phyloP scores from a whole-genome alignment of 306 rosid genomes.

The Quercus agrifolia region DNA sequence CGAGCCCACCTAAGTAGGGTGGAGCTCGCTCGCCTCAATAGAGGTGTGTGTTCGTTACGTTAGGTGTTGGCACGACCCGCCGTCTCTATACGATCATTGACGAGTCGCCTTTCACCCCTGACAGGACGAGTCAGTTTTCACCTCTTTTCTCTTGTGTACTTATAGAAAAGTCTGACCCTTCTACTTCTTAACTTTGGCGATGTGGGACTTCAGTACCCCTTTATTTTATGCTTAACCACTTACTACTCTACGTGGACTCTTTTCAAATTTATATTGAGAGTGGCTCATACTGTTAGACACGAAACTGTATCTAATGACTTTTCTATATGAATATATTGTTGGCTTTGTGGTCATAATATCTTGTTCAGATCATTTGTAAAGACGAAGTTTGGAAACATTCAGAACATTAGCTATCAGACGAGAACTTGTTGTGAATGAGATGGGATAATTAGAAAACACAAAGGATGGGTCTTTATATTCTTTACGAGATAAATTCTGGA shows the following conservation, averaged over 20 bases:
- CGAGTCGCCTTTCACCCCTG: constrained; percentile 74
- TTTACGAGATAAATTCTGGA: background rate
- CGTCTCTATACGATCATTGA: constrained; percentile 73
- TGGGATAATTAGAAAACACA: background rate
- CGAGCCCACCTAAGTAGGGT: constrained; percentile 58
- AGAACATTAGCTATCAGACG: background rate
- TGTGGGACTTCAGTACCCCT: background rate
- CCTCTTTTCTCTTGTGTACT: accelerated
- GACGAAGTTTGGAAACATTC: background rate
- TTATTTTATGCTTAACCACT: too few relatives aligned
- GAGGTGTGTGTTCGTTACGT: constrained; percentile 41
- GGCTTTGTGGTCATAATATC: background rate
- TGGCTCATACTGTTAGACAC: background rate
- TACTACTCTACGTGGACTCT: background rate
- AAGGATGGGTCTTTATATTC: background rate
- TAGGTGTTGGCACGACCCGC: constrained; percentile 71
- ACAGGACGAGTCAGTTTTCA: constrained; percentile 15
- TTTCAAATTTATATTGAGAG: background rate
- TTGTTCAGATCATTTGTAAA: too few relatives aligned
- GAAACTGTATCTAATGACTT: background rate
- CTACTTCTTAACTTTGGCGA: background rate
- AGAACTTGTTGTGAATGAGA: too few relatives aligned
- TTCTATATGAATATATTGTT: background rate
- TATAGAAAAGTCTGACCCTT: background rate
- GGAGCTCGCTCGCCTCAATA: constrained; percentile 22